phyloP scores from a whole-genome alignment of 768 basidiomycete genomes.

The Exidia glandulosa region DNA sequence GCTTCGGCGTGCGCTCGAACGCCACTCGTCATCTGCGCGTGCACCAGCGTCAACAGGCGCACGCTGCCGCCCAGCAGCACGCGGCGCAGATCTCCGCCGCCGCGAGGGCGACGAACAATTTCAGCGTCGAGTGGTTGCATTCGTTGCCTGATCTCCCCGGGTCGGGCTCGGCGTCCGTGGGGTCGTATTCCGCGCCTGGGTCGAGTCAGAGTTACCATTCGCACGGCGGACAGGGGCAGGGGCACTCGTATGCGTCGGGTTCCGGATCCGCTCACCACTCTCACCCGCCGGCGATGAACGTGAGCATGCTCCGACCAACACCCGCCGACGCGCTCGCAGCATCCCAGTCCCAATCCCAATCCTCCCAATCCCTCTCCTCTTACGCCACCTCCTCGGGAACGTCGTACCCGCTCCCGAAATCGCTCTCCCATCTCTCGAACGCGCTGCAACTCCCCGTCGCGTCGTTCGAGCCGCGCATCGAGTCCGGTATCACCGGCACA shows the following conservation, averaged over 20 bases:
- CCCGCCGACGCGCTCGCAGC: not conserved
- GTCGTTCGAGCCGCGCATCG: not conserved
- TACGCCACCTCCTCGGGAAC: not conserved
- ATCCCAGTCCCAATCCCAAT: not conserved
- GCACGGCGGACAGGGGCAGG: not conserved
- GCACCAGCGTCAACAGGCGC: slow-evolving; percentile 22
- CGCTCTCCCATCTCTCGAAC: not conserved
- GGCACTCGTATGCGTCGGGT: not conserved
- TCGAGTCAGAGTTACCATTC: too few species aligned
- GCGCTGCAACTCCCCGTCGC: not conserved
- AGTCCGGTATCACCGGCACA: not conserved
- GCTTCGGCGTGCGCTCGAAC: slow-evolving; percentile 71
- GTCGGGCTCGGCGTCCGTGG: not conserved
- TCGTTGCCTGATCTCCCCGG: not conserved
- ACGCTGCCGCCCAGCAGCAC: not conserved
- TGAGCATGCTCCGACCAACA: not conserved
- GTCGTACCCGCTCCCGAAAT: not conserved
- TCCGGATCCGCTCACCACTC: not conserved
- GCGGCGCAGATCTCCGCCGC: not conserved
- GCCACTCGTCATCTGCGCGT: slow-evolving; percentile 71
- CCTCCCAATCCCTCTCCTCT: not conserved
- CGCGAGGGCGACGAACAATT: not conserved
- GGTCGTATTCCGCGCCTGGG: not conserved
- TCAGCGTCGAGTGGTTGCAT: not conserved
- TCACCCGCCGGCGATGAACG: not conserved